A percentile compares a stretch with the other conserved stretches of the same genome.
These are phyloP conservation scores for Suillus spraguei DNA, from an alignment of 768 basidiomycete genomes.

Conservation along the genomic window DNA sequence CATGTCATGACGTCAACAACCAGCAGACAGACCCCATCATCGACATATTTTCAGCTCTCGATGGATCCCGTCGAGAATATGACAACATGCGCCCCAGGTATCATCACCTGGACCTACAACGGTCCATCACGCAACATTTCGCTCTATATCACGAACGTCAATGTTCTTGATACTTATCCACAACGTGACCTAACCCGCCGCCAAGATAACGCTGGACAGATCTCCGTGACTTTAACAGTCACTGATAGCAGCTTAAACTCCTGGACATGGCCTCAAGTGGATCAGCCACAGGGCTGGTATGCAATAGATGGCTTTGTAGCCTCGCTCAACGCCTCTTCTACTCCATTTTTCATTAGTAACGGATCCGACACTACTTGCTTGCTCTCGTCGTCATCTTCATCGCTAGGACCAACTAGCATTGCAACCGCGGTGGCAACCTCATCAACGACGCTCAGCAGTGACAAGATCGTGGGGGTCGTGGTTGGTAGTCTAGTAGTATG, in stretches of 20 bases:
- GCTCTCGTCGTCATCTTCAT: constrained; percentile 10
- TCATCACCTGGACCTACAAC: constrained; percentile 43
- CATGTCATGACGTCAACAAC: constrained; percentile 8
- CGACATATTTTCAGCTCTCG: constrained; percentile 19
- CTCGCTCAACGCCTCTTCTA: constrained; percentile 22
- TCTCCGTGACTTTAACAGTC: constrained; percentile 30
- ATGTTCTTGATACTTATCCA: constrained; percentile 19
- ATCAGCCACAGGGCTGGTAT: constrained; percentile 54
- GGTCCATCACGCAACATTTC: constrained; percentile 33
- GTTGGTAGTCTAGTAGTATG: constrained; percentile 47
- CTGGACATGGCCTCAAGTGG: constrained; percentile 50
- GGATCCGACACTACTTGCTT: constrained; percentile 42
- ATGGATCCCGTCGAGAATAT: constrained; percentile 31
- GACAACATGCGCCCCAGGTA: constrained; percentile 36
- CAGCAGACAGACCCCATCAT: constrained; percentile 12
- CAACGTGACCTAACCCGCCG: constrained; percentile 24
- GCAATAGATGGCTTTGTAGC: constrained; percentile 26
- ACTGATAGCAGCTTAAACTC: constrained; percentile 24
- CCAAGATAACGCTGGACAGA: constrained; percentile 1
- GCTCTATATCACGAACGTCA: constrained; percentile 44
- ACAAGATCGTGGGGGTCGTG: constrained; percentile 54
- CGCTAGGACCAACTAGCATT: constrained; percentile 12
- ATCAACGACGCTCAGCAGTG: constrained; percentile 31
- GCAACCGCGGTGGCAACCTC: constrained; percentile 4
- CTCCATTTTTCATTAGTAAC: constrained; percentile 37